phyloP scores from a whole-genome alignment of 1,139 yeast species.

The Zygoascus hellenicus region DNA sequence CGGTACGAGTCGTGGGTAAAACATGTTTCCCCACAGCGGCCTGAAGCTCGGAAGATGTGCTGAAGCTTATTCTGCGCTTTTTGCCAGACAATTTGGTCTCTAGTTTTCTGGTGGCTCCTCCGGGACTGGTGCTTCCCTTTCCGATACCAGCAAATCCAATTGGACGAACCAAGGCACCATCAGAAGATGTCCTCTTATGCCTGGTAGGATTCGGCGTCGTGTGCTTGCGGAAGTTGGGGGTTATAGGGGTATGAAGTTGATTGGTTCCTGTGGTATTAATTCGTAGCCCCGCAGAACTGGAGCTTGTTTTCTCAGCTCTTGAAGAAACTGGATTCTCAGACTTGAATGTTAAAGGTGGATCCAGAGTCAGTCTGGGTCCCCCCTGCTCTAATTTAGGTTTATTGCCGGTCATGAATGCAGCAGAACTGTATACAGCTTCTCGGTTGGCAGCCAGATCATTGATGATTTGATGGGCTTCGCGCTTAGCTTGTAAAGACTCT shows the following conservation, averaged over 20 bases:
- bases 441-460: constrained; percentile 7
- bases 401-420: too few relatives aligned
- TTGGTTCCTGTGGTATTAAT: too few relatives aligned
- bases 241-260: too few relatives aligned
- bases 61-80: constrained; percentile 1
- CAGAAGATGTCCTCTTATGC: constrained; percentile 7
- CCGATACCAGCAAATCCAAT: background rate
- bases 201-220: background rate
- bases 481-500: constrained; percentile 16
- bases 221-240: too few relatives aligned
- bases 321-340: too few relatives aligned
- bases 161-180: constrained; percentile 4
- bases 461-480: constrained; percentile 10
- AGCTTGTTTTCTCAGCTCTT: too few relatives aligned
- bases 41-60: background rate
- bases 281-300: too few relatives aligned
- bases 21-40: background rate
- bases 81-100: background rate
- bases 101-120: background rate
- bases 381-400: too few relatives aligned
- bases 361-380: too few relatives aligned
- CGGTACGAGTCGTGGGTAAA: constrained; percentile 16
- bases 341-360: too few relatives aligned
- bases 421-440: too few relatives aligned
- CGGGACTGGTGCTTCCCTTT: background rate